Evolutionary conservation across 306 rosid species (phyloP), one percentile per base, ranked within the genome.

Genomic region (Cucurbita moschata): DNA sequence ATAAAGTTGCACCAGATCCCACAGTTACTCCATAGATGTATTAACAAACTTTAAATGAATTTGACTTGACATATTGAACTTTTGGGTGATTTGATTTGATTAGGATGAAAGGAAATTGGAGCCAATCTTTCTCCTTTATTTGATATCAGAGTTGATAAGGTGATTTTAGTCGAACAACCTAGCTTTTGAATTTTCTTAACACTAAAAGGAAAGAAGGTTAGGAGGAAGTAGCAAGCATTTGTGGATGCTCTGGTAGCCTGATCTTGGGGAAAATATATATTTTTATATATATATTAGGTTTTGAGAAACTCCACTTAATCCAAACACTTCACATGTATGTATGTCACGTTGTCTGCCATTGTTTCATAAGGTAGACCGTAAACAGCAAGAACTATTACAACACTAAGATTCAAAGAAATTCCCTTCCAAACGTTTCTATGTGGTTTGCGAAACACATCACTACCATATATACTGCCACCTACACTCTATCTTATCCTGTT

Each of bases 321-420:
- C 26, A 37, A 70, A 49, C 56, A 47, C 30, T 70, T 70, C 74
- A 70, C 59, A 46, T 70, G 74, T 70, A 35, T 10, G 44, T 70
- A 35, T 51, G 74, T 30, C 60, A 35, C 30, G 14, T 70, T 70
- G 74, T 70, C 74, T 49, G 74, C 74, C 74, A 70, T 70, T 51
- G 46, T 35, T 51, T 35, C 44, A 50, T 70, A 23, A 49, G 42
- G 73, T 35, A 70, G 42, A 14, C 8, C 26, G 11, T 43, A 47
- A 68, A 68, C 73, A 68, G 73, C 42, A 68, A 23, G 47, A 68
- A 47, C 73, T 50, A 47, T 68, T 68, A 47, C 57, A 68, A 68
- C 73, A 26, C 5, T 7, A 68, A 5, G 43, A 65, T 10, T 67
- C 1, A 10, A 42, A 66, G 0, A 12, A 23, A 13, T 26, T 14